Conservation (phyloP, 164 flowering plant species). For the Magnolia sinica region DNA sequence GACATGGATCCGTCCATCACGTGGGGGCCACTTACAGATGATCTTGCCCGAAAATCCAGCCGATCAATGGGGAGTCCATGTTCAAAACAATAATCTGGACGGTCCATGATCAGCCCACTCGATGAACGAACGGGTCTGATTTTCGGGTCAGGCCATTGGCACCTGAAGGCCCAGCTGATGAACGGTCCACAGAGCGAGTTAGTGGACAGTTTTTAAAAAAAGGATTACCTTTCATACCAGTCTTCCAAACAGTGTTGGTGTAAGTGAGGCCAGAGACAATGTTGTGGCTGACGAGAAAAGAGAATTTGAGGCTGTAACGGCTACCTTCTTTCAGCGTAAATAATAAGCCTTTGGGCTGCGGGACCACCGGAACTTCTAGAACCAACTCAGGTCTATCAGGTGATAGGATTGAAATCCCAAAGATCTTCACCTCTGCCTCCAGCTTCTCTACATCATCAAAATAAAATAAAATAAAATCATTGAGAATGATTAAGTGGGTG, state of each 20-base stretch:
- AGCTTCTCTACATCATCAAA: constrained; percentile 30
- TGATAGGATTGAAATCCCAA: constrained; percentile 44
- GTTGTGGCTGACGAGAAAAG: constrained; percentile 56
- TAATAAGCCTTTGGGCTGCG: constrained; percentile 49
- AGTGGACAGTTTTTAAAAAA: background rate
- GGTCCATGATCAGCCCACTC: background rate
- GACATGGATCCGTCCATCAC: no score
- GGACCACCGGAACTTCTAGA: constrained; percentile 44
- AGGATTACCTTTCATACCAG: constrained; percentile 50
- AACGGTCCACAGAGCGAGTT: background rate
- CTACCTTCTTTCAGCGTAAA: constrained; percentile 69
- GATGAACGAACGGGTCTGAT: background rate
- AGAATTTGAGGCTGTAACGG: constrained; percentile 43
- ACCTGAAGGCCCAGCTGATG: background rate
- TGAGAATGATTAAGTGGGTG: no score
- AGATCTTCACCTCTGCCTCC: constrained; percentile 59
- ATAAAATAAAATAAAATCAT: background rate
- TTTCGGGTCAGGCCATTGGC: background rate
- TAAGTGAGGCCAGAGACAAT: constrained; percentile 60
- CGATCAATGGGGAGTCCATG: no score
- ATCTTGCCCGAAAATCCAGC: no score
- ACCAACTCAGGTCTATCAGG: constrained; percentile 52
- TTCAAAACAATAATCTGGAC: background rate
- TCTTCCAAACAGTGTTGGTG: constrained; percentile 65
- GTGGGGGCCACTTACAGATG: no score